Base-by-base conservation (phyloP, 805 yeast genomes). In the Vanderwaltozyma tropicalis region DNA sequence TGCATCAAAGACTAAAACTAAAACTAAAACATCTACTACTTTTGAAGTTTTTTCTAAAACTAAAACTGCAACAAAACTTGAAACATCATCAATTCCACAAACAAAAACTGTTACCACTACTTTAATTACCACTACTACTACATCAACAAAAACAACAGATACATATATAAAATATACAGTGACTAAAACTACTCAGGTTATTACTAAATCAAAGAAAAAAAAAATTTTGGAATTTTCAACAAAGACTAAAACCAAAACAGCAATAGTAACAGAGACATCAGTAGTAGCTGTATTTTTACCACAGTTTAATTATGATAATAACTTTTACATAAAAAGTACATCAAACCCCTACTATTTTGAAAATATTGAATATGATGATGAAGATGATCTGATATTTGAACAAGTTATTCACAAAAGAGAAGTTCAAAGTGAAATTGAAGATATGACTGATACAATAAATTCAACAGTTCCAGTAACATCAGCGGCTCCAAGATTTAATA, bases 1-100 rank as follows among this genome's bases (percentile, higher is more conserved):
- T n/a, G n/a, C n/a, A 28, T 11, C 37, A 10, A 27, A 28, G 15
- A 52, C 57, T 1, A 54, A 50, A 35, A 53, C 58, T 4, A 53
- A 49, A 31, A 56, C 56, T 2, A 42, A 32, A 16, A 49, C 55
- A 12, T 43, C 35, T 5, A 48, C 52, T 5, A 48, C 41, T 5
- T 50, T 53, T 13, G 37, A 32, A 3, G 41, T 45, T 11, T 32
- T 40, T 11, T 20, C 34, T 13, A 41, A 39, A 17, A 36, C 43
- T 1, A 38, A 30, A n/a, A 44, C 50, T 17, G 26, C 33, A 7
- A 41, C 47, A 12, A 52, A 43, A 38, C 56, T 58, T 7, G 50
- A 44, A 25, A 42, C 42, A 1, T 47, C 52, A 3, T 43, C 48
- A 1, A 52, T 49, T 3, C 57, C 55, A 19, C 46, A 41, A 37